Percentiles rank a stretch among this genome's conserved stretches.
Conservation (phyloP, 331 rosid genomes). For the Pyracantha coccinea region DNA sequence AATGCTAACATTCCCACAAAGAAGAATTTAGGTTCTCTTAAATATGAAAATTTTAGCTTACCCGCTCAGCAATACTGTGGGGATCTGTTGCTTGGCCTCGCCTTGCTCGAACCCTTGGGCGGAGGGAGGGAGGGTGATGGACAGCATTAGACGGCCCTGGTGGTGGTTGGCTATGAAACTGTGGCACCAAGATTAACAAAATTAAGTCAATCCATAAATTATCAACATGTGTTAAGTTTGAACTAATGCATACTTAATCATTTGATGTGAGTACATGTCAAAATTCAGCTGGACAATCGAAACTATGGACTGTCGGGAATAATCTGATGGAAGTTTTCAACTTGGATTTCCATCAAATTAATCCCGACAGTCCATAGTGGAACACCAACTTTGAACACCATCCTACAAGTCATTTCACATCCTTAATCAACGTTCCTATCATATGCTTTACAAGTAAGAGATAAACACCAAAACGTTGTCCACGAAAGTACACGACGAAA, state of each 20-base stretch:
- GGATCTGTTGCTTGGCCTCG: constrained; percentile 99
- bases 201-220: constrained; percentile 3
- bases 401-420: constrained; percentile 6
- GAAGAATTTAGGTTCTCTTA: background rate
- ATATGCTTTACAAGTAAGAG: background rate
- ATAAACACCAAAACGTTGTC: background rate
- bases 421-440: constrained; percentile 2
- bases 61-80: constrained; percentile 96
- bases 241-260: background rate
- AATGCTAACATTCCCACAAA: background rate
- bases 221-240: background rate
- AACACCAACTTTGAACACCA: constrained; percentile 1
- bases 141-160: constrained; percentile 27
- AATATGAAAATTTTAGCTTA: constrained; percentile 15
- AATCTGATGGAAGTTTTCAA: background rate
- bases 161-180: constrained; percentile 48
- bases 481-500: background rate
- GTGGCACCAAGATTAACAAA: constrained; percentile 21
- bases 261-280: background rate
- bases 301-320: background rate
- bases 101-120: constrained; percentile 94
- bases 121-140: constrained; percentile 64
- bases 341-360: background rate
- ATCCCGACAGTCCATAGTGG: constrained; percentile 9
- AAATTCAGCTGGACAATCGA: background rate